These are phyloP conservation scores for Eleusine coracana DNA, from an alignment of 176 grass and related monocot species.

Conservation along the genomic window DNA sequence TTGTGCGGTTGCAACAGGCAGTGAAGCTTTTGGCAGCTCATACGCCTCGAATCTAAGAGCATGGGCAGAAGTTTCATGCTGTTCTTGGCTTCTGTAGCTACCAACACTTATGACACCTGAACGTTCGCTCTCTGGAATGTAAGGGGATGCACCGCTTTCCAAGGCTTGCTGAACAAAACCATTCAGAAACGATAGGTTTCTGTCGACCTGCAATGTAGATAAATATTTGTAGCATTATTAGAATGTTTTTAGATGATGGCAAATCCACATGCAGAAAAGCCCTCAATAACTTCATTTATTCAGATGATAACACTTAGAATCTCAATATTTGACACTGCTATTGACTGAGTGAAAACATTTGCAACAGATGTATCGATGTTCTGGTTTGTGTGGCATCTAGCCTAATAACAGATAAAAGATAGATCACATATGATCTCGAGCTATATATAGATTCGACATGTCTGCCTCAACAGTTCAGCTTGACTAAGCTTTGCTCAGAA, in stretches of 20 bases:
- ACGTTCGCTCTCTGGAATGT: slow-evolving; percentile 81
- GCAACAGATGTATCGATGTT: neutral
- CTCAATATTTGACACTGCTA: neutral
- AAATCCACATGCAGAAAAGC: slow-evolving; percentile 27
- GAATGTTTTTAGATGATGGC: neutral
- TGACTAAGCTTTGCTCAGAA: neutral
- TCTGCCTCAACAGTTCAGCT: neutral
- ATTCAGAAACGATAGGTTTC: slow-evolving; percentile 74
- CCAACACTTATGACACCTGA: slow-evolving; percentile 60
- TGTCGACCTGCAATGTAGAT: slow-evolving; percentile 71
- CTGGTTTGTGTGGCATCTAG: neutral
- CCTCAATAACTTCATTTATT: neutral
- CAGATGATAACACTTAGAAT: slow-evolving; percentile 25
- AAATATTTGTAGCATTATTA: slow-evolving; percentile 12
- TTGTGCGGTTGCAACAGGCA: slow-evolving; percentile 51
- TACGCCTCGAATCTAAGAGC: slow-evolving; percentile 95
- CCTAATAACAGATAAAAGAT: neutral
- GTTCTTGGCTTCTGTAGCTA: slow-evolving; percentile 70
- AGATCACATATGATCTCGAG: neutral
- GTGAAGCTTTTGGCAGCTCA: slow-evolving; percentile 81
- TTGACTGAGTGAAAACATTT: neutral
- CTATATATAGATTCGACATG: slow-evolving; percentile 4
- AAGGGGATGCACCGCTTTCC: slow-evolving; percentile 83
- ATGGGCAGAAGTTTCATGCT: slow-evolving; percentile 74
- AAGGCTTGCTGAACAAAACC: slow-evolving; percentile 83